Conservation (phyloP, 2,329 filamentous ascomycete genomes). For the Epichloe hybrida region DNA sequence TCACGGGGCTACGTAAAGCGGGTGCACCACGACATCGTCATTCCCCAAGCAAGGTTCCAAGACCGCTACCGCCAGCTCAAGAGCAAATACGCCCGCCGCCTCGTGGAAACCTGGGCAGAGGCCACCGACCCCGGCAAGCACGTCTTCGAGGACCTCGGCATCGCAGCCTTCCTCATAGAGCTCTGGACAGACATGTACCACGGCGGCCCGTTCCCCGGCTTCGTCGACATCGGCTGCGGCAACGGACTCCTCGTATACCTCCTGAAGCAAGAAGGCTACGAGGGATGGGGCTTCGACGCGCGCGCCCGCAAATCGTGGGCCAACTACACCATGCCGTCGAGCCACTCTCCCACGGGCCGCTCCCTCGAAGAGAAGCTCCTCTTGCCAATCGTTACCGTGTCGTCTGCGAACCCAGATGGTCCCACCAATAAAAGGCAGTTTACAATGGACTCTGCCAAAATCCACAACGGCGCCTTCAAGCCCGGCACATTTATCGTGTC, state of each 20-base stretch:
- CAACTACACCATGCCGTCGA: slow-evolving; percentile 39
- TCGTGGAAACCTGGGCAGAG: slow-evolving; percentile 74
- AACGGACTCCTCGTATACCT: slow-evolving; percentile 85
- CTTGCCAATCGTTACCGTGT: slow-evolving; percentile 27
- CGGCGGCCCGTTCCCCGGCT: slow-evolving; percentile 55
- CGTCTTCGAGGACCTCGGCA: slow-evolving; percentile 86
- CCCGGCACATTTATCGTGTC: slow-evolving; percentile 80
- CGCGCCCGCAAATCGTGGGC: slow-evolving; percentile 74
- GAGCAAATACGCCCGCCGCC: slow-evolving; percentile 54
- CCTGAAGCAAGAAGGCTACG: slow-evolving; percentile 65
- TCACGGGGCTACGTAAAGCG: slow-evolving; percentile 61
- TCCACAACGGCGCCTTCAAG: slow-evolving; percentile 54
- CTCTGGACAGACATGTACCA: slow-evolving; percentile 78
- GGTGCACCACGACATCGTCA: slow-evolving; percentile 68
- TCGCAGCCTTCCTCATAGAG: slow-evolving; percentile 86
- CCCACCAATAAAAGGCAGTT: no score
- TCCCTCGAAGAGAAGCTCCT: slow-evolving; percentile 34
- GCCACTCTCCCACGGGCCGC: slow-evolving; percentile 14
- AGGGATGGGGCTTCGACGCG: slow-evolving; percentile 85
- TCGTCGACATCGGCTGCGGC: slow-evolving; percentile 91
- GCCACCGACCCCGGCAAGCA: slow-evolving; percentile 80
- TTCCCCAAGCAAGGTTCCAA: slow-evolving; percentile 62
- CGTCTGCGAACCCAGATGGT: neutral
- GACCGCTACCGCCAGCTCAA: slow-evolving; percentile 74
- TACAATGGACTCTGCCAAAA: slow-evolving; percentile 5